Evolutionary conservation across 108 stramenopile species (phyloP).

Genomic region (Discostella pseudostelligera): DNA sequence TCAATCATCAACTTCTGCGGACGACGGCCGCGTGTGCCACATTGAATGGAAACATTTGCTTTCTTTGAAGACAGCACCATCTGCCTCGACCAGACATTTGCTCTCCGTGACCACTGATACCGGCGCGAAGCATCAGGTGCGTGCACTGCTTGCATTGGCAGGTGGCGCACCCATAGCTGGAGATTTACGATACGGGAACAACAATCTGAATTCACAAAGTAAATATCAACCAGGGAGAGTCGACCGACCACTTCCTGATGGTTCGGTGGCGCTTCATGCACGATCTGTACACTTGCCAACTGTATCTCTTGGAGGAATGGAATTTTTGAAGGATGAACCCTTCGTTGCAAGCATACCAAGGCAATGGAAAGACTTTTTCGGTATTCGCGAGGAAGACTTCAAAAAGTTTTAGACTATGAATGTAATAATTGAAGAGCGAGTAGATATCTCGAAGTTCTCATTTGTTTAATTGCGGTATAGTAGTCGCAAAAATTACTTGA

Average conservation of each 20-base stretch:
- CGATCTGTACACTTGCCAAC: conserved; percentile 54
- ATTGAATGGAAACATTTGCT: conserved; percentile 54
- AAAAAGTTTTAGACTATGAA: conserved; percentile 17
- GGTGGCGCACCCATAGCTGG: conserved; percentile 68
- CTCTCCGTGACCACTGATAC: conserved; percentile 59
- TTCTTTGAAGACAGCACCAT: conserved; percentile 13
- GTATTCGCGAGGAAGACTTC: conserved; percentile 39
- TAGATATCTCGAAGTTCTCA: too few species aligned
- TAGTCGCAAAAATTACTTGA: conserved; percentile 56
- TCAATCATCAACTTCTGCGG: neutral
- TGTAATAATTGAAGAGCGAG: too few species aligned
- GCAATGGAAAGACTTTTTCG: conserved; percentile 61
- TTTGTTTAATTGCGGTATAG: too few species aligned
- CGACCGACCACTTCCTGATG: conserved; percentile 58
- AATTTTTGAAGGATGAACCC: conserved; percentile 44
- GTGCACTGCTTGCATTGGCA: conserved; percentile 62
- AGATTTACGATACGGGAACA: conserved; percentile 74
- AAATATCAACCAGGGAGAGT: conserved; percentile 32
- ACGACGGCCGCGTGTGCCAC: conserved; percentile 40
- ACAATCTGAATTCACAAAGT: conserved; percentile 12
- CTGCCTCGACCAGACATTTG: conserved; percentile 27
- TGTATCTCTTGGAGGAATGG: conserved; percentile 55
- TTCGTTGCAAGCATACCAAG: conserved; percentile 59
- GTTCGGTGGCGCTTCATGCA: conserved; percentile 85
- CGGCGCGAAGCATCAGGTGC: conserved; percentile 84